Evolutionary conservation across 371 early-diverging fungal genomes (phyloP), one percentile per base, ranked within the genome.

Genomic region (Mycotypha africana): DNA sequence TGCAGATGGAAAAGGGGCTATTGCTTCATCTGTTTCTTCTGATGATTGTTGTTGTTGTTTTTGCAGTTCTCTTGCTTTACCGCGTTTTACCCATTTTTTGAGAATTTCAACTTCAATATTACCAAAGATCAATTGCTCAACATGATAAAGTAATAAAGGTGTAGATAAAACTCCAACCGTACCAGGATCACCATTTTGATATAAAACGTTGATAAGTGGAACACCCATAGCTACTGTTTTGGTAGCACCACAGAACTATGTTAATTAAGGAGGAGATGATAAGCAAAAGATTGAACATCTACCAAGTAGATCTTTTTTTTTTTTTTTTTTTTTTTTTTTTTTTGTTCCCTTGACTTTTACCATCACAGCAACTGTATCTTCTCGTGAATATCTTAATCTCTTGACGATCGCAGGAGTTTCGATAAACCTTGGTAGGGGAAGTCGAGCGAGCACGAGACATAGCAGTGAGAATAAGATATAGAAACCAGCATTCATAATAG

Each of bases 161-260:
- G 83, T 75, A 0, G 82, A 73, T 42, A 84, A 52, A 7, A 86
- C 70, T 25, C 86, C 89, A 4, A 83, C 65, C 19, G 69, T 46
- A n/a, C 72, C 74, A 7, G 69, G 58, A 41, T 77, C 56, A 7
- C 56, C 67, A 14, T 60, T 68, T 14, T 53, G 58, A 45, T 82
- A 88, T 25, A 88, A 59, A 9, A 86, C 79, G 56, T 84, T 83
- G 62, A 88, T 84, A 43, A 88, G 60, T 0, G 89, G 89, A 3
- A 86, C 80, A 3, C 89, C 89, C 74, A 88, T 74, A 7, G 87
- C 84, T 1, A 88, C 82, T 0, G 89, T 85, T 56, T 88, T 88
- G 2, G 86, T 85, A 4, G 84, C 84, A n/a, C 81, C 86, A 55
- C 85, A 85, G 56, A 63, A 74, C 73, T 73, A 51, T 19, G 28